A percentile compares a stretch with the other conserved stretches of the same genome.
These are phyloP conservation scores for Populus alba DNA, from an alignment of 345 rosid genomes.

Conservation along the genomic window DNA sequence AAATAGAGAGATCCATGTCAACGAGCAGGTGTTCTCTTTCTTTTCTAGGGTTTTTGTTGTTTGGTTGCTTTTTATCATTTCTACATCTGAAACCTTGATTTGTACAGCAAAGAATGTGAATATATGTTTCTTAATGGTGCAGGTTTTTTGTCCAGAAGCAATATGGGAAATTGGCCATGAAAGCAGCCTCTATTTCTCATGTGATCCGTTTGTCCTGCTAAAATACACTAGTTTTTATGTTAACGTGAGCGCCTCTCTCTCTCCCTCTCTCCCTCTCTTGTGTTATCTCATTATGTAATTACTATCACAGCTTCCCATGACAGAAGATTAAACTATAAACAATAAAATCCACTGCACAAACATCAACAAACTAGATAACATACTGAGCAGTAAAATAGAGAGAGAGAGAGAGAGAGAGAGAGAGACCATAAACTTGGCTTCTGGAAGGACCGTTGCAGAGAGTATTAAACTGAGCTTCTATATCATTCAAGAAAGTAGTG, in stretches of 20 bases:
- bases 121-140: neutral
- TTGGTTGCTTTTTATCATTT: neutral
- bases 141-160: slow-evolving; percentile 7
- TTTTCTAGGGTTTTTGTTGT: neutral
- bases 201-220: slow-evolving; percentile 24
- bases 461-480: slow-evolving; percentile 41
- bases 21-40: neutral
- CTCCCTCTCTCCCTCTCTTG: neutral
- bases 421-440: slow-evolving; percentile 23
- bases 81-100: slow-evolving; percentile 2
- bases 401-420: slow-evolving; percentile 12
- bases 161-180: slow-evolving; percentile 21
- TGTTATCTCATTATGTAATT: neutral
- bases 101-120: neutral
- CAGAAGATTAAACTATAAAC: neutral
- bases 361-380: slow-evolving; percentile 14
- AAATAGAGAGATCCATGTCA: neutral
- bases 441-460: slow-evolving; percentile 39
- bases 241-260: slow-evolving; percentile 24
- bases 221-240: slow-evolving; percentile 26
- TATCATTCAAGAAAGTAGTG: slow-evolving; percentile 37
- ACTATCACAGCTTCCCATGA: neutral
- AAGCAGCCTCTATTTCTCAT: slow-evolving; percentile 22
- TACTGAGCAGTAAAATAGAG: neutral
- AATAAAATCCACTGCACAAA: slow-evolving; percentile 23